Conservation (phyloP, 306 rosid genomes). For the Leucaena leucocephala region DNA sequence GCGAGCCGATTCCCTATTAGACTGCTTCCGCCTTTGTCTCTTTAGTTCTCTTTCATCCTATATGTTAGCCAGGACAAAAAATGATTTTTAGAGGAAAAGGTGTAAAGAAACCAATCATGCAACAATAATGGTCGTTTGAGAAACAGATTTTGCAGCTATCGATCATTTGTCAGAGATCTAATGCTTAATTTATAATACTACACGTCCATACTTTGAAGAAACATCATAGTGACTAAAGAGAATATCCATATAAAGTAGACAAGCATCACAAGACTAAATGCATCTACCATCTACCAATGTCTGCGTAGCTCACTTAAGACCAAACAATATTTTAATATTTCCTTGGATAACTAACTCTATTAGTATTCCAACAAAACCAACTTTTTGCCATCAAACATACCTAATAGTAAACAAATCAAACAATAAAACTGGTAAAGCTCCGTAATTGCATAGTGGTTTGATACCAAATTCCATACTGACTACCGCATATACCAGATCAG, state of each 20-base stretch:
- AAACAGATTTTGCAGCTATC: neutral
- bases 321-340: neutral
- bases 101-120: slow-evolving; percentile 9
- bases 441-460: neutral
- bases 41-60: slow-evolving; percentile 98
- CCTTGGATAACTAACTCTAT: no score
- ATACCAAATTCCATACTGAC: neutral
- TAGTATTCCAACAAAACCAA: no score
- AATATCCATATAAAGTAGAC: neutral
- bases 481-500: neutral
- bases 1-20: slow-evolving; percentile 98
- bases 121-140: slow-evolving; percentile 24
- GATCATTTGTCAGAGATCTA: neutral
- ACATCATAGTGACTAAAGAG: neutral
- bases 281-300: neutral
- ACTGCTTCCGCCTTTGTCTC: slow-evolving; percentile 94
- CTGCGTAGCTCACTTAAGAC: neutral
- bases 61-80: slow-evolving; percentile 23
- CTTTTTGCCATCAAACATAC: neutral
- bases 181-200: neutral
- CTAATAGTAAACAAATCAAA: neutral
- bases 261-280: neutral
- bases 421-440: neutral
- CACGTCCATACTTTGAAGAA: neutral
- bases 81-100: neutral